These are phyloP conservation scores for Chloropicon primus DNA, from an alignment of 139 green algal species.

Conservation along the genomic window DNA sequence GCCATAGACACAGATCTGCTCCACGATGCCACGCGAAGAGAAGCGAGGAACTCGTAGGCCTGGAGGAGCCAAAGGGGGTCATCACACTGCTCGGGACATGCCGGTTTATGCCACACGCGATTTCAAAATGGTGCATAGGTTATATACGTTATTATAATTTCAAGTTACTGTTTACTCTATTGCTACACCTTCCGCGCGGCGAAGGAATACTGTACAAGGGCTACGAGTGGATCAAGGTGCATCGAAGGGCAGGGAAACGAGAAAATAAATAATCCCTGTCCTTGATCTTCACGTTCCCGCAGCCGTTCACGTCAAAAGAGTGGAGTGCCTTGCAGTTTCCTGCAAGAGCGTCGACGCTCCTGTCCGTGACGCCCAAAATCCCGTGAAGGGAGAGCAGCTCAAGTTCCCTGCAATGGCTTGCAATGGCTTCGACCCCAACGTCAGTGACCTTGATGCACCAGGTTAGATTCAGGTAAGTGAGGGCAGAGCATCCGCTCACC, in stretches of 20 bases:
- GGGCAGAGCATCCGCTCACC: neutral
- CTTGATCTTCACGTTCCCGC: neutral
- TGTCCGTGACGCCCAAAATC: neutral
- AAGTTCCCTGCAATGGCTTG: neutral
- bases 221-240: neutral
- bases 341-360: neutral
- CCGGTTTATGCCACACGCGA: too few relatives aligned
- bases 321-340: neutral
- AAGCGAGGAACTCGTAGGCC: slow-evolving; percentile 25
- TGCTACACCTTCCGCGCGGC: too few relatives aligned
- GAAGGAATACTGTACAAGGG: too few relatives aligned
- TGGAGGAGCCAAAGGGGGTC: too few relatives aligned
- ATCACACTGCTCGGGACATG: too few relatives aligned
- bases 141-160: too few relatives aligned
- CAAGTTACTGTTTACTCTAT: too few relatives aligned
- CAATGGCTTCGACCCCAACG: neutral
- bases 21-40: slow-evolving; percentile 89
- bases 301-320: neutral
- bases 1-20: slow-evolving; percentile 91
- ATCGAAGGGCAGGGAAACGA: neutral
- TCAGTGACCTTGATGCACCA: neutral
- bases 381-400: neutral
- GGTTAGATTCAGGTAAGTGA: neutral
- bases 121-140: too few relatives aligned
- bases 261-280: neutral